Evolutionary conservation across 208 protist genomes (phyloP), one percentile per base, ranked within the genome.

Genomic region (Phytomonas francai): DNA sequence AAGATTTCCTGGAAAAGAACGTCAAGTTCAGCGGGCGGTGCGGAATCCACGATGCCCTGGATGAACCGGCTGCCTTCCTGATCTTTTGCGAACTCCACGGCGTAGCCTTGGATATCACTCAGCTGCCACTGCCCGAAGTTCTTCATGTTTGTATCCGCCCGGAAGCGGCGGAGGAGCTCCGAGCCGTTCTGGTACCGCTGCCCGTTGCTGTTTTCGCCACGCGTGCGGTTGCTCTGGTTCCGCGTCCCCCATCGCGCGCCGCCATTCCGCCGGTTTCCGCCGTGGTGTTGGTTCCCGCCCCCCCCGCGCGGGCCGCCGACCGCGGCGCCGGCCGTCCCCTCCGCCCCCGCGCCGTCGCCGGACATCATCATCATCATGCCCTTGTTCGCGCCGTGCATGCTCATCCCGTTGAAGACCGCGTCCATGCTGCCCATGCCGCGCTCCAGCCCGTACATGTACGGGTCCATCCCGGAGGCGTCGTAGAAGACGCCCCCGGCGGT

Each of bases 51-150:
- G 31, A 97, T 89, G 63, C 97, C 92, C 79, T 99, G 98, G 74
- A 99, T 99, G 73, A 98, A 99, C 60, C 98, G 84, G 42, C 97
- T 98, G 65, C 98, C 98, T 72, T 98, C 97, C 84, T 99, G 98
- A 74, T 99, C 97, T 61, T 93, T 84, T 57, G 89, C 89, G 77
- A 98, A 98, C 71, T 99, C 97, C 1, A 98, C 87, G 9, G 97
- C 89, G 74, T 97, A 81, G 29, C 89, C 93, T 25, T 82, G 72
- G 51, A 98, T 93, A 67, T 97, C 89, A 51, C 71, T 61, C 45
- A 95, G 83, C n/a, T 67, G 54, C 87, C 90, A 95, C 36, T 72
- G 72, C 34, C 54, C 73, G 27, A 68, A 61, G 56, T 76, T 79
- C 71, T 85, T 73, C 57, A 77, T 77, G 45, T 68, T 73, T 31